Base-by-base conservation (phyloP, 1,284 basidiomycete genomes). In the Austroboletus novae-zelandiae region DNA sequence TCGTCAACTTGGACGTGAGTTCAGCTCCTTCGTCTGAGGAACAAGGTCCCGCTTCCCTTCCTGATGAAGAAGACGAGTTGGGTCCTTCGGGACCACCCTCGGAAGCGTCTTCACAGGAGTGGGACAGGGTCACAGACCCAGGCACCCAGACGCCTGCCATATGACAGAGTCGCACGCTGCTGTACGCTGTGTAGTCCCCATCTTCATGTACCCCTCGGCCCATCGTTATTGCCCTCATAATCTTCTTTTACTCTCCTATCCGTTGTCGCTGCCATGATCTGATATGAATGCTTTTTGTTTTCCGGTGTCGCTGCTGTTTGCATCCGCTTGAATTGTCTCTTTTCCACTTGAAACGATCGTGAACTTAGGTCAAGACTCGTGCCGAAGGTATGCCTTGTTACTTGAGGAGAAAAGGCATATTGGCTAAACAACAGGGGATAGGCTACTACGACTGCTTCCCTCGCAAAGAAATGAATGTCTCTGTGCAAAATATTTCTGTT, bases 1-100 rank as follows among this genome's bases (percentile, higher is more conserved):
- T 97, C 71, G 89, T 89, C 60, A 86, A 88, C 60, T 72, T 91
- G 73, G 92, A 95, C 74, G 91, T 94, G 74, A 91, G 89, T 89
- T 66, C 71, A 55, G 65, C 77, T 71, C 70, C 75, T 66, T 72
- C 76, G 57, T 67, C 73, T 54, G 59, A 65, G 51, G 67, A 55
- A 52, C 63, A 60, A 60, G 64, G 58, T 51, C 64, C 58, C 39
- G 61, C 48, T 57, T 66, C 62, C 54, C 60, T 62, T 50, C 65
- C 65, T 48, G 72, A 72, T 51, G 71, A 74, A 57, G 75, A 78
- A 52, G 73, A 69, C 47, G 76, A 84, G 61, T 72, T 72, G 61
- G 84, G 81, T 67, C 82, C 80, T 48, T 76, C 75, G 47, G 82
- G 84, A 36, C 85, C 87, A 53, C 87, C 86, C 40, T 91, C 89